Evolutionary conservation across 768 basidiomycete species (phyloP).

Genomic region (Dentipellis fragilis): DNA sequence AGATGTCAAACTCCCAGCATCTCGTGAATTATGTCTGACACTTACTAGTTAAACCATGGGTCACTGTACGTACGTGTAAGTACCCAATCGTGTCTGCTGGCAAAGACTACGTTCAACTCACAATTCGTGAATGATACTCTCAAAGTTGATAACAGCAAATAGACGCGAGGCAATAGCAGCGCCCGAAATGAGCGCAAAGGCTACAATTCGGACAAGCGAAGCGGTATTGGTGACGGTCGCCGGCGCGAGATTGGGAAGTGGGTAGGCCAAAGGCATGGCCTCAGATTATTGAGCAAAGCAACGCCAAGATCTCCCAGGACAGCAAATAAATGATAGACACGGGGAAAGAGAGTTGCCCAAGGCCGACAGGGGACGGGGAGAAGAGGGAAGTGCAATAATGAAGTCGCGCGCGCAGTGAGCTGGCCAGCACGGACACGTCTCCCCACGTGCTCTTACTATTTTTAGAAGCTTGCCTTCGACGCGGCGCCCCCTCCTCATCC

Average conservation of each 20-base stretch:
- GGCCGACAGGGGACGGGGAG: neutral
- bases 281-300: neutral
- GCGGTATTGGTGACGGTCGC: conserved; percentile 78
- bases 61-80: conserved; percentile 41
- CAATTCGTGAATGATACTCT: conserved; percentile 99
- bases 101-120: conserved; percentile 29
- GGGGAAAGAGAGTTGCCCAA: neutral
- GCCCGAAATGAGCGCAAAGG: conserved; percentile 83
- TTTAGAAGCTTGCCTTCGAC: neutral
- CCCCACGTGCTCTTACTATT: neutral
- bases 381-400: neutral
- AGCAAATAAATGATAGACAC: neutral
- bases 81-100: neutral
- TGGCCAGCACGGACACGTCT: neutral
- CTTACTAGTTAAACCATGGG: conserved; percentile 99
- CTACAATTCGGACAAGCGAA: conserved; percentile 83
- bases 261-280: conserved; percentile 68
- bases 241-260: conserved; percentile 63
- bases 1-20: no score
- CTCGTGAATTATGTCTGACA: conserved; percentile 11
- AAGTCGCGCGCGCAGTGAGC: neutral
- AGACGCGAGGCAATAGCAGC: conserved; percentile 93
- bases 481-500: no score
- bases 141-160: conserved; percentile 96
- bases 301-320: neutral